Evolutionary conservation across 23 red algal genomes (phyloP), one percentile per base, ranked within the genome.

Genomic region (Gracilaria gracilis): DNA sequence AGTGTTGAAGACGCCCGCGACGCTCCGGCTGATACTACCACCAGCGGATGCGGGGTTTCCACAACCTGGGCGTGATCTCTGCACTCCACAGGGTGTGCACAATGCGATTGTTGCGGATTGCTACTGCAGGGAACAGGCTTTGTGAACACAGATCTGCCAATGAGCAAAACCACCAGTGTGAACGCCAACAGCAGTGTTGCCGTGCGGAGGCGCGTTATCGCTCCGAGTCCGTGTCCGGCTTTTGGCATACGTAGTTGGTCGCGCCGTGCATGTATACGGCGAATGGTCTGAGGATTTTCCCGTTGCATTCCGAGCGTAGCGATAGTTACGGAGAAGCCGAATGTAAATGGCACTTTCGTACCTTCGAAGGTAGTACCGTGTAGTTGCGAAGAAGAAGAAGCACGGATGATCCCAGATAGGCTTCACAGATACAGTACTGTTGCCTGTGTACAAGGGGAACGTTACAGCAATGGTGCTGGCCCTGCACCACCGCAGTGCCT

Each of bases 11-110:
- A 69, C 9, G 86, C 37, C 11, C 86, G 86, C 21, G 66, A 54
- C 44, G 51, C 86, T 13, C 86, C 86, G 40, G 67, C 86, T 9
- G 86, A 69, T 21, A 89, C 67, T 9, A 89, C 86, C 27, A 62
- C 59, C 59, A 62, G 24, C 59, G 59, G 11, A 62, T 15, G 59
- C 5, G 59, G 59, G 2, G 24, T 12, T 5, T 62, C 59, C n/a
- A 31, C 19, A 14, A 2, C 4, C 3, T 62, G 59, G 4, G 23
- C 24, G 0, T 2, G 4, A 31, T 62, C 59, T 31, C 23, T 31
- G 27, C 59, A 62, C 23, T 9, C 24, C 27, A 62, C 59, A 5
- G 59, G 24, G 59, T 62, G 23, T 24, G 27, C 8, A 19, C 59
- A 62, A 4, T 62, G 23, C 24, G 59, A 2, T 31, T 62, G 59